Base-by-base conservation (phyloP, 164 flowering plant species). In the Stephania yunnanensis region DNA sequence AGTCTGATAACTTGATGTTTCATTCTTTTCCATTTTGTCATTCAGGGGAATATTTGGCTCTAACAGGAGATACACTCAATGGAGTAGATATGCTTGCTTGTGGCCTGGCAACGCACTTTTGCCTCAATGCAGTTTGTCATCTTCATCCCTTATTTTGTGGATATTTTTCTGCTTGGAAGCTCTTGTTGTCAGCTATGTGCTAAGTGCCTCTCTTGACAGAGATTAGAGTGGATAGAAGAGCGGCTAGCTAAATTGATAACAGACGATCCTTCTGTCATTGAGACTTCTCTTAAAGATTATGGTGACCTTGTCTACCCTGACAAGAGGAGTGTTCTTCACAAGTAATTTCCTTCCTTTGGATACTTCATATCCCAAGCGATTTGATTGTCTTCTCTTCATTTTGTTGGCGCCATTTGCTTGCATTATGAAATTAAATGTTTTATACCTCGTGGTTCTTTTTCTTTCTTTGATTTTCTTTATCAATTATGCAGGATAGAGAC, bases 81-180 rank as follows among this genome's bases (percentile, higher is more conserved):
- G 99, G 98, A 70, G 92, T 81, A n/a, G 99, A 95, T 79, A 93
- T 95, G 99, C 85, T 93, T 81, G 95, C 95, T 2, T 85, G 88
- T 81, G 92, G 97, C 79, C 96, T 95, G 79, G 99, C 96, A n/a
- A 90, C 98, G n/a, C 99, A 95, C 78, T 95, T 82, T 78, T 80
- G 86, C 73, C 85, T 87, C 76, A 87, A 81, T 79, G 89, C 83
- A 71, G 98, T 94, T 72, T 80, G 91, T 84, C 69, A 68, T 64
- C 70, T 46, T 45, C 22, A 7, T 12, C 15, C 72, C 36, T 64
- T 36, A 10, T 13, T 9, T 46, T 63, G 61, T 58, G 15, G 71
- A 61, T 61, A 31, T 61, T 45, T 75, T 75, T 17, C 31, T 31
- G 13, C 71, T 46, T 45, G 66, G 22, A 19, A n/a, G 5, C 25